A percentile compares a stretch with the other conserved stretches of the same genome.
Evolutionary conservation across 140 eudicot species (phyloP).

Genomic region (Oenanthe javanica): DNA sequence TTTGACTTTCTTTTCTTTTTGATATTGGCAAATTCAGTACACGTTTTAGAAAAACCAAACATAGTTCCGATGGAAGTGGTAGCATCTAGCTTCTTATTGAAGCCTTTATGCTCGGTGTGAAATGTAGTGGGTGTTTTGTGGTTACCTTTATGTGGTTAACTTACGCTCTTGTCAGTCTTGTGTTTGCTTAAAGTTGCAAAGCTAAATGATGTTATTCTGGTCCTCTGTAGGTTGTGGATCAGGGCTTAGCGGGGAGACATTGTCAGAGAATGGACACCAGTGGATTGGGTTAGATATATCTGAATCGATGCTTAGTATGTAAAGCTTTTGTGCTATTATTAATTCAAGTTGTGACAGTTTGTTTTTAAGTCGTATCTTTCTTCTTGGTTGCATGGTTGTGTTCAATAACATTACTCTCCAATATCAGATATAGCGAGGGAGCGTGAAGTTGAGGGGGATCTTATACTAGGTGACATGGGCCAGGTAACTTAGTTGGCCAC

Average conservation of each 20-base stretch:
- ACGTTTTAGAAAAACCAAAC: not conserved
- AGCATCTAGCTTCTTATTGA: not conserved
- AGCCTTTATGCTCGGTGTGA: not conserved
- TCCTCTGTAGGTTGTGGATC: conserved; percentile 81
- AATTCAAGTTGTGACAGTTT: not conserved
- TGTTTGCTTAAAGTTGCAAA: not conserved
- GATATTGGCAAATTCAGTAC: not conserved
- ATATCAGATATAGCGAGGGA: conserved; percentile 72
- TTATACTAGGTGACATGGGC: conserved; percentile 92
- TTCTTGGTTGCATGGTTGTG: too few species aligned
- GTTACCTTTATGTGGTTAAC: not conserved
- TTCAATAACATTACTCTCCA: not conserved
- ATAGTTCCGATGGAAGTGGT: not conserved
- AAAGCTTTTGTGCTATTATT: not conserved
- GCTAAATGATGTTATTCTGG: not conserved
- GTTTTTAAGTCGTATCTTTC: not conserved
- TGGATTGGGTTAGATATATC: conserved; percentile 98
- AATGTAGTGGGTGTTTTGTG: not conserved
- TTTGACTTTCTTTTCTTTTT: not conserved
- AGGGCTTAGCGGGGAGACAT: conserved; percentile 97
- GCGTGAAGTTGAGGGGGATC: conserved; percentile 90
- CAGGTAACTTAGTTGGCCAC: conserved; percentile 39
- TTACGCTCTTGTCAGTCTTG: not conserved
- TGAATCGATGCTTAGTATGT: conserved; percentile 73
- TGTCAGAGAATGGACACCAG: conserved; percentile 81